Percentiles rank a stretch among this genome's conserved stretches.
Conservation (phyloP, 345 rosid genomes). For the Linum lewisii region DNA sequence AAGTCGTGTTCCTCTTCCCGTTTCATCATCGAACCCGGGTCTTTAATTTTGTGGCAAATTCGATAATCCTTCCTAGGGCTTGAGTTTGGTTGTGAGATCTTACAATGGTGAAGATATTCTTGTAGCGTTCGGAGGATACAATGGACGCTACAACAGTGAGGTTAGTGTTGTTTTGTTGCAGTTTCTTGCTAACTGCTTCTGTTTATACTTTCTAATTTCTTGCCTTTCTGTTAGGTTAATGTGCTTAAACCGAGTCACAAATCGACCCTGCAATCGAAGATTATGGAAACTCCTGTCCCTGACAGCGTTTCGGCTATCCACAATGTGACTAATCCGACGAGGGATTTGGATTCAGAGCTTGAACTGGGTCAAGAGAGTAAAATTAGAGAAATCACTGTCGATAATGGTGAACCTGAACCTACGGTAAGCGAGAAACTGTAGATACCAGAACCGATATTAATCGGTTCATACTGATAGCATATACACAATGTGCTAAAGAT, state of each 20-base stretch:
- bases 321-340: constrained; percentile 52
- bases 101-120: constrained; percentile 74
- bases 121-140: constrained; percentile 93
- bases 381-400: constrained; percentile 81
- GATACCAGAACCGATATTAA: neutral
- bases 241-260: constrained; percentile 95
- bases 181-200: constrained; percentile 1
- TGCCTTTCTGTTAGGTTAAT: constrained; percentile 43
- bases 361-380: constrained; percentile 73
- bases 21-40: too few species aligned
- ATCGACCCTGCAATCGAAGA: constrained; percentile 69
- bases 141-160: constrained; percentile 92
- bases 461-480: constrained; percentile 7
- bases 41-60: neutral
- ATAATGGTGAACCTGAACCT: constrained; percentile 47
- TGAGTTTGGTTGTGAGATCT: constrained; percentile 82
- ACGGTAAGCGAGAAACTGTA: constrained; percentile 27
- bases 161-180: constrained; percentile 26
- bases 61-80: constrained; percentile 37
- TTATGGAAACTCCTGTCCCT: constrained; percentile 43
- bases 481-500: neutral
- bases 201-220: neutral
- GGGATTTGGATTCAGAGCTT: constrained; percentile 76
- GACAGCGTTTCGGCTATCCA: constrained; percentile 73
- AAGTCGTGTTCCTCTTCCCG: too few species aligned